These are phyloP conservation scores for Penicillium sp. DNA, from an alignment of 2,329 filamentous ascomycete genomes.

Conservation along the genomic window DNA sequence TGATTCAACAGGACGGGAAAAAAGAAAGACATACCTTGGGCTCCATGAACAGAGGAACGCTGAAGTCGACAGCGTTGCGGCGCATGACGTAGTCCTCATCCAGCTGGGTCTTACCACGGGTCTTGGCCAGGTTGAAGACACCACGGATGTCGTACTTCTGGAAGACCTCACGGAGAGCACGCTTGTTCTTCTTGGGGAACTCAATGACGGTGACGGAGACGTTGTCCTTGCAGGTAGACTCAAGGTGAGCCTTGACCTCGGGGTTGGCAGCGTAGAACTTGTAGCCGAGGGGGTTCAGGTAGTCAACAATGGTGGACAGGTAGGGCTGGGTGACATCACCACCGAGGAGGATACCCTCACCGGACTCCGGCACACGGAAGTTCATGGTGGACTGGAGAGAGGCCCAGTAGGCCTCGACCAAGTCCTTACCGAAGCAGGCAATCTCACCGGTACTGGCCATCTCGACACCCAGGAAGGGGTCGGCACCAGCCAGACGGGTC, in stretches of 20 bases:
- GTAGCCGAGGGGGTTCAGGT: conserved; percentile 87
- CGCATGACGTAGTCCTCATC: conserved; percentile 99
- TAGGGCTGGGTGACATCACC: conserved; percentile 76
- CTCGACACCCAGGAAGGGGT: conserved; percentile 96
- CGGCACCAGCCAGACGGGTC: conserved; percentile 95
- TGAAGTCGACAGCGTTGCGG: conserved; percentile 97
- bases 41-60: conserved; percentile 97
- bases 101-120: conserved; percentile 78
- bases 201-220: conserved; percentile 87
- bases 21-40: conserved; percentile 73
- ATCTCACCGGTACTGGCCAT: conserved; percentile 98
- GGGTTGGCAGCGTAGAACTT: conserved; percentile 87
- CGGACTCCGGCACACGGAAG: conserved; percentile 94
- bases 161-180: conserved; percentile 91
- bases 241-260: conserved; percentile 82
- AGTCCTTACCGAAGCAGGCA: conserved; percentile 95
- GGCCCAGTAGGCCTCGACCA: conserved; percentile 97
- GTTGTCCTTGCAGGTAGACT: conserved; percentile 70
- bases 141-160: conserved; percentile 95
- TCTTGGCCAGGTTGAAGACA: conserved; percentile 91
- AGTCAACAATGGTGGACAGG: conserved; percentile 81
- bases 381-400: conserved; percentile 98
- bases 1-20: background rate
- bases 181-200: conserved; percentile 96
- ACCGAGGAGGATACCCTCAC: conserved; percentile 93